Conservation (phyloP, 108 stramenopile genomes). For the Nitzschia palea region DNA sequence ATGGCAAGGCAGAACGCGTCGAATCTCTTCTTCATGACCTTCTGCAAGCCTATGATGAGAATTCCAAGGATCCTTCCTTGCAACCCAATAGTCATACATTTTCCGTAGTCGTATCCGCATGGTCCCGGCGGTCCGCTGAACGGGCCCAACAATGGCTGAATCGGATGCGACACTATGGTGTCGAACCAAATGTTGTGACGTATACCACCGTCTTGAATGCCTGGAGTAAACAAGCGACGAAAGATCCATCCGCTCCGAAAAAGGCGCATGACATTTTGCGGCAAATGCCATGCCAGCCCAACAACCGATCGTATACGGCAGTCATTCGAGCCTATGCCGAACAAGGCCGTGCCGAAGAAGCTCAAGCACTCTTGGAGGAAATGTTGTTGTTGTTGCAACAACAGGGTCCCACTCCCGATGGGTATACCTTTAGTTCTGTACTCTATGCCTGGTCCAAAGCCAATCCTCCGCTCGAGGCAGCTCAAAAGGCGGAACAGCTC, state of each 20-base stretch:
- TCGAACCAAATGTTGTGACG: slow-evolving; percentile 49
- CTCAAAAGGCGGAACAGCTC: slow-evolving; percentile 33
- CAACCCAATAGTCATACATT: slow-evolving; percentile 35
- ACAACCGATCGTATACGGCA: slow-evolving; percentile 33
- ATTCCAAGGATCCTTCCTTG: neutral
- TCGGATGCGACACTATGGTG: slow-evolving; percentile 49
- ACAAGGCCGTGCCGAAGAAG: slow-evolving; percentile 34
- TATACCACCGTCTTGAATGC: slow-evolving; percentile 71
- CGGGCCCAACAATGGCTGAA: slow-evolving; percentile 29
- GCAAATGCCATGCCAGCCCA: slow-evolving; percentile 20
- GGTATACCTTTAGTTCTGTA: slow-evolving; percentile 66
- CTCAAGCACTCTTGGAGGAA: slow-evolving; percentile 33
- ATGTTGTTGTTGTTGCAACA: slow-evolving; percentile 30
- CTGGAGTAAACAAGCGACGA: slow-evolving; percentile 35
- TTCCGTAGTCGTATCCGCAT: slow-evolving; percentile 64
- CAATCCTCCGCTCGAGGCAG: slow-evolving; percentile 5
- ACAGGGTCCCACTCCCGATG: slow-evolving; percentile 40
- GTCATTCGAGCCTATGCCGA: slow-evolving; percentile 62
- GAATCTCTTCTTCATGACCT: slow-evolving; percentile 16
- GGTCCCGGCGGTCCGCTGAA: slow-evolving; percentile 15
- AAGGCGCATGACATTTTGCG: slow-evolving; percentile 8
- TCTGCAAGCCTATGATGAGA: neutral
- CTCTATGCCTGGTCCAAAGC: slow-evolving; percentile 45
- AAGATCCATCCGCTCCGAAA: slow-evolving; percentile 17
- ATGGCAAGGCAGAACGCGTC: slow-evolving; percentile 10